Evolutionary conservation across 2,329 filamentous ascomycete genomes (phyloP).

Genomic region (Hypoxylon sp.): DNA sequence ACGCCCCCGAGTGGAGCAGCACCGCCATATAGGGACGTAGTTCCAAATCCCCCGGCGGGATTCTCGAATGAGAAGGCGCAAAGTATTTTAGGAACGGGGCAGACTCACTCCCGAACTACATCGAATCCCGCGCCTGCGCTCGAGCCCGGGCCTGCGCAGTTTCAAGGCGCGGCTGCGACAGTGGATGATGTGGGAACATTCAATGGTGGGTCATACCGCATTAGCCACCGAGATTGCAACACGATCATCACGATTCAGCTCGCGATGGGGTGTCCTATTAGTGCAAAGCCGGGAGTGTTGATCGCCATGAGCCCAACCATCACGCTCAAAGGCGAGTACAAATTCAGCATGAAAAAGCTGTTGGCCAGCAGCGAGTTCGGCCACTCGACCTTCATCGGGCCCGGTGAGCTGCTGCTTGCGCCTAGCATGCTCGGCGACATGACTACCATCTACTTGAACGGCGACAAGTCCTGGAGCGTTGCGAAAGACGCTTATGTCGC

Average conservation of each 20-base stretch:
- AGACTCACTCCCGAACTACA: constrained; percentile 36
- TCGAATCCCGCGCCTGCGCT: constrained; percentile 41
- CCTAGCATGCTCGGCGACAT: constrained; percentile 87
- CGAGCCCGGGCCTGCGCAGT: constrained; percentile 60
- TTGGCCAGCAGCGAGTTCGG: constrained; percentile 83
- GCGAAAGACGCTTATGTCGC: constrained; percentile 90
- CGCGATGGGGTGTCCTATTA: constrained; percentile 87
- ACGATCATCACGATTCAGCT: constrained; percentile 90
- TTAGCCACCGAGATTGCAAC: constrained; percentile 92
- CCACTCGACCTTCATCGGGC: constrained; percentile 85
- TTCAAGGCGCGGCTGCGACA: constrained; percentile 72
- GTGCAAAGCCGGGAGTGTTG: constrained; percentile 88
- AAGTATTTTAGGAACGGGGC: constrained; percentile 37
- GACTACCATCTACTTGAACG: constrained; percentile 79
- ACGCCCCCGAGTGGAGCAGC: constrained; percentile 48
- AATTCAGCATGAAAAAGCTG: constrained; percentile 94
- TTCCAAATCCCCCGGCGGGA: constrained; percentile 44
- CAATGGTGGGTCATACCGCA: constrained; percentile 93
- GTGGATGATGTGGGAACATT: constrained; percentile 94
- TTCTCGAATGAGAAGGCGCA: constrained; percentile 54
- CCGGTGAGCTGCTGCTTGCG: constrained; percentile 88
- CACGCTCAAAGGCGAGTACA: constrained; percentile 83
- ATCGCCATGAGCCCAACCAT: constrained; percentile 94
- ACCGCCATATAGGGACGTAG: constrained; percentile 48
- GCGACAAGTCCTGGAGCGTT: constrained; percentile 83